phyloP scores from a whole-genome alignment of 495 filamentous ascomycete genomes.

The Thermochaetoides thermophila region DNA sequence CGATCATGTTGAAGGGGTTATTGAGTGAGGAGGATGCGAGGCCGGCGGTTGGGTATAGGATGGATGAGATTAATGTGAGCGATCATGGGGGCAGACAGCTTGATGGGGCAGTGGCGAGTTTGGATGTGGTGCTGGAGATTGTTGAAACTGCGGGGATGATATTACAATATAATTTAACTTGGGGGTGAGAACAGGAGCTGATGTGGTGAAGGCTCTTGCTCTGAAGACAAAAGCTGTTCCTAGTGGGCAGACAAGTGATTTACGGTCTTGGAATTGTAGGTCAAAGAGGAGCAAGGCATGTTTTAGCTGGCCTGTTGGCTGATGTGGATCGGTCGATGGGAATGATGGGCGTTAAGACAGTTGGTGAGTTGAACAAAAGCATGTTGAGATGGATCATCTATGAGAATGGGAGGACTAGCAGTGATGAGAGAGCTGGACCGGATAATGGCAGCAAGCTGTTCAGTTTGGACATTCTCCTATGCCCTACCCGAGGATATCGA shows the following conservation, averaged over 20 bases:
- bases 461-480: too few relatives aligned
- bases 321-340: conserved; percentile 49
- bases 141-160: conserved; percentile 29
- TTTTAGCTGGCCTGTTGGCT: conserved; percentile 40
- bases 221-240: conserved; percentile 39
- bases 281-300: conserved; percentile 41
- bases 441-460: too few relatives aligned
- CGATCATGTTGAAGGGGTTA: conserved; percentile 36
- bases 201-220: conserved; percentile 37
- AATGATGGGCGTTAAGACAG: conserved; percentile 37
- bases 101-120: conserved; percentile 29
- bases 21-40: conserved; percentile 22
- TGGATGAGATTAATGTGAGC: conserved; percentile 25
- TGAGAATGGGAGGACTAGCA: too few relatives aligned
- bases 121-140: conserved; percentile 32
- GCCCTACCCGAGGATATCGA: conserved; percentile 42
- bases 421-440: too few relatives aligned
- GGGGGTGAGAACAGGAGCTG: conserved; percentile 32
- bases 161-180: conserved; percentile 34
- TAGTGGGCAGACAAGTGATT: conserved; percentile 34
- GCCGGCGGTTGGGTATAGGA: conserved; percentile 17
- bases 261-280: conserved; percentile 39
- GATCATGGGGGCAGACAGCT: conserved; percentile 31
- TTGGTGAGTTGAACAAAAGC: conserved; percentile 36
- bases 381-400: conserved; percentile 39